Evolutionary conservation across 2,329 filamentous ascomycete species (phyloP).

Genomic region (Metarhizium robertsii): DNA sequence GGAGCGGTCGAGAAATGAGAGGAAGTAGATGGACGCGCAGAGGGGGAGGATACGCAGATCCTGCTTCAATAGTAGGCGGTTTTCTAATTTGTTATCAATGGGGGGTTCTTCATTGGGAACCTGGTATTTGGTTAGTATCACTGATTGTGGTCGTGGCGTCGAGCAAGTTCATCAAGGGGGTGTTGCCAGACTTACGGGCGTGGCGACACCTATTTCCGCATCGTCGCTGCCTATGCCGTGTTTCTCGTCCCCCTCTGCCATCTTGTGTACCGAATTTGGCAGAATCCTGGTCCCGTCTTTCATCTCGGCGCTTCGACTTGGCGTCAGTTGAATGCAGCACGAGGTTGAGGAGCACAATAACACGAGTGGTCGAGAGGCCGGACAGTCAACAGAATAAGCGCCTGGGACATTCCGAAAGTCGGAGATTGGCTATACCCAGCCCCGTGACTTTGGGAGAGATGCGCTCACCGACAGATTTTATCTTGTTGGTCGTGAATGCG

Average conservation of each 20-base stretch:
- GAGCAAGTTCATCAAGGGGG: background rate
- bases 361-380: background rate
- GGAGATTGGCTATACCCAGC: no score
- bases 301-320: no score
- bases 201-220: background rate
- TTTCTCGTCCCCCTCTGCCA: background rate
- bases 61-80: constrained; percentile 43
- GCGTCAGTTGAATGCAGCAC: no score
- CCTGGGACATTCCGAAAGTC: no score
- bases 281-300: background rate
- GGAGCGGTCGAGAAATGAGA: constrained; percentile 58
- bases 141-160: no score
- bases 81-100: constrained; percentile 14
- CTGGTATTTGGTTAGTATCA: background rate
- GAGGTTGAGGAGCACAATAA: background rate
- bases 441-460: no score
- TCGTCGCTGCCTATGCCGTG: background rate
- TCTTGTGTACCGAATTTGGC: background rate
- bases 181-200: background rate
- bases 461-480: no score
- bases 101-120: background rate
- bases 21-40: constrained; percentile 53
- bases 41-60: constrained; percentile 56
- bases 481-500: background rate
- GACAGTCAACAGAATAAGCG: background rate